Evolutionary conservation across 2,329 filamentous ascomycete species (phyloP).

Genomic region (Penicillium hesseltinei): DNA sequence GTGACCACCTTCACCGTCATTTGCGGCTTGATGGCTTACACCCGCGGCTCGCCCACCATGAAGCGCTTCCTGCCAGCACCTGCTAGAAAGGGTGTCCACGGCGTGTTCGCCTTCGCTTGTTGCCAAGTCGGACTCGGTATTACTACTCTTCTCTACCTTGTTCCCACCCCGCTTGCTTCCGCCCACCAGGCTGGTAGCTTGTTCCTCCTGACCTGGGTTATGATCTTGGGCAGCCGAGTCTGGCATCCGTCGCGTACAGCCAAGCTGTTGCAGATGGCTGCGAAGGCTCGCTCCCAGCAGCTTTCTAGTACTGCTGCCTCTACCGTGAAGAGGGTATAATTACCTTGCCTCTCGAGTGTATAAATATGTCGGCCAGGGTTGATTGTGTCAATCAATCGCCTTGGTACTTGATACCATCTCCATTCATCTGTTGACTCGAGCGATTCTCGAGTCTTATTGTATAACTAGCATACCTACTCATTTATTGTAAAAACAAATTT

Average conservation of each 20-base stretch:
- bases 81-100: constrained; percentile 68
- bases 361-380: constrained; percentile 14
- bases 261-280: constrained; percentile 53
- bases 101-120: constrained; percentile 77
- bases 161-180: constrained; percentile 82
- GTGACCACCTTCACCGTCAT: constrained; percentile 83
- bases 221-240: constrained; percentile 75
- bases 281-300: constrained; percentile 35
- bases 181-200: constrained; percentile 90
- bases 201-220: constrained; percentile 75
- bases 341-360: constrained; percentile 9
- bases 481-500: constrained; percentile 1
- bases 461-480: constrained; percentile 17
- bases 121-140: constrained; percentile 86
- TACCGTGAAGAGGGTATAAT: constrained; percentile 20
- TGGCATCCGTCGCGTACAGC: constrained; percentile 68
- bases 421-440: constrained; percentile 19
- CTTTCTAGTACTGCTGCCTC: constrained; percentile 25
- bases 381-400: background rate
- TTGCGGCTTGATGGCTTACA: constrained; percentile 76
- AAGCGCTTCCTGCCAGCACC: constrained; percentile 56
- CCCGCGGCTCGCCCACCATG: constrained; percentile 64
- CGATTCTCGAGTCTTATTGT: constrained; percentile 14
- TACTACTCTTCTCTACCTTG: constrained; percentile 86
- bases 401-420: constrained; percentile 26